These are phyloP conservation scores for Pythium phragmitis DNA, from an alignment of 352 stramenopile species.

Conservation along the genomic window DNA sequence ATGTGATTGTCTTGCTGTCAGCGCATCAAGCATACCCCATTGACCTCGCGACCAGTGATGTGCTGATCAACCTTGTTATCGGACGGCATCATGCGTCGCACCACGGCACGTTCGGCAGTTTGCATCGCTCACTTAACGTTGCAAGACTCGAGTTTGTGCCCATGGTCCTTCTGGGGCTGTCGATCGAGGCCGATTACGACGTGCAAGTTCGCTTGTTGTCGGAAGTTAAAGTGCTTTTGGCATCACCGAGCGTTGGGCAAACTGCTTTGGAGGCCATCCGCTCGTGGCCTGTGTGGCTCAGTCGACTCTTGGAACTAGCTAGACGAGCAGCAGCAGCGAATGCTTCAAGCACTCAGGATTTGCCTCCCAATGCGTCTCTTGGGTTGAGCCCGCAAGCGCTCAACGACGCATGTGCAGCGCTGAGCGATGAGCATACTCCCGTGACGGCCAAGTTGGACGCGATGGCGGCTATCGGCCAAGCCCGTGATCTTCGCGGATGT, in stretches of 20 bases:
- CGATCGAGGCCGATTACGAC: constrained; percentile 43
- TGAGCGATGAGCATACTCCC: constrained; percentile 51
- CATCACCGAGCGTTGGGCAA: constrained; percentile 42
- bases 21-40: constrained; percentile 54
- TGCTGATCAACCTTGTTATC: constrained; percentile 67
- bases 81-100: constrained; percentile 36
- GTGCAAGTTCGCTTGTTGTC: constrained; percentile 53
- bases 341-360: not conserved
- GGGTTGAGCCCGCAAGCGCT: constrained; percentile 32
- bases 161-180: constrained; percentile 48
- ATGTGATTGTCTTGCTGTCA: constrained; percentile 65
- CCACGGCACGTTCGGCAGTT: constrained; percentile 2
- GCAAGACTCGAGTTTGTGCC: constrained; percentile 57
- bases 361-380: not conserved
- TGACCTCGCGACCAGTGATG: constrained; percentile 39
- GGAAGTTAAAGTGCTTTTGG: constrained; percentile 55
- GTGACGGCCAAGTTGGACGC: constrained; percentile 52
- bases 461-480: constrained; percentile 47
- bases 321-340: constrained; percentile 1
- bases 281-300: constrained; percentile 71
- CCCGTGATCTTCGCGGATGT: constrained; percentile 41
- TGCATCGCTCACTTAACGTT: constrained; percentile 40
- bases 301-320: constrained; percentile 42
- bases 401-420: constrained; percentile 51
- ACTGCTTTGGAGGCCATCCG: constrained; percentile 66